Evolutionary conservation across 2,329 filamentous ascomycete species (phyloP).

Genomic region (Beauveria varroae): DNA sequence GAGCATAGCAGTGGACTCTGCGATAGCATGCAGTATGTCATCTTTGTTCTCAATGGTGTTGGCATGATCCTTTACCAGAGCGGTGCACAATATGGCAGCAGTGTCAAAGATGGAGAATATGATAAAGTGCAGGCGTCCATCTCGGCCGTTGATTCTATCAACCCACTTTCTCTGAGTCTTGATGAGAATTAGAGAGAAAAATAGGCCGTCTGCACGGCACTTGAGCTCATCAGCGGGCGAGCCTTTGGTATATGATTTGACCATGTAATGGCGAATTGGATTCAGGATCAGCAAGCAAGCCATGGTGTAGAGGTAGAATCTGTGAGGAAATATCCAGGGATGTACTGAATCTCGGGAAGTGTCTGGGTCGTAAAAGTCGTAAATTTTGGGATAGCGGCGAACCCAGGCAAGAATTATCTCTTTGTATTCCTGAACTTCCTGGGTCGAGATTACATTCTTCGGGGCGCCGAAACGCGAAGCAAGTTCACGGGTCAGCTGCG

Average conservation of each 20-base stretch:
- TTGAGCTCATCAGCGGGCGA: slow-evolving; percentile 24
- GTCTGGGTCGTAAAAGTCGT: slow-evolving; percentile 31
- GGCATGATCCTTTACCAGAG: slow-evolving; percentile 40
- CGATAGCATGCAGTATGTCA: slow-evolving; percentile 31
- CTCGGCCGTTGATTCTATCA: slow-evolving; percentile 34
- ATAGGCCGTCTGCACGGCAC: slow-evolving; percentile 32
- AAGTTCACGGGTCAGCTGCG: slow-evolving; percentile 18
- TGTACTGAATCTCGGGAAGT: slow-evolving; percentile 30
- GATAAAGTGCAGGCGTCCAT: slow-evolving; percentile 43
- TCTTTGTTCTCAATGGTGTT: slow-evolving; percentile 22
- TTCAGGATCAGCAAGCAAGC: slow-evolving; percentile 39
- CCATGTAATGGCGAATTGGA: slow-evolving; percentile 39
- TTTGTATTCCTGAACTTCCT: slow-evolving; percentile 22
- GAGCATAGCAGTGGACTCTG: slow-evolving; percentile 25
- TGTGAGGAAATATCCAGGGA: slow-evolving; percentile 37
- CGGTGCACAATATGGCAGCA: slow-evolving; percentile 40
- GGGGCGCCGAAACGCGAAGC: slow-evolving; percentile 20
- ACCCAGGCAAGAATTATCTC: slow-evolving; percentile 33
- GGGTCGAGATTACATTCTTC: slow-evolving; percentile 19
- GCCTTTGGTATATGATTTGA: slow-evolving; percentile 23
- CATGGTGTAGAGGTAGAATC: slow-evolving; percentile 37
- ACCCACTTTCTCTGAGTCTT: slow-evolving; percentile 32
- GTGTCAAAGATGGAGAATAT: slow-evolving; percentile 46
- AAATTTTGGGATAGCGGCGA: slow-evolving; percentile 32
- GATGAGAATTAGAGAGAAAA: slow-evolving; percentile 35